Percentiles rank a stretch among this genome's conserved stretches.
Conservation (phyloP, 345 rosid species). For the Citrus trifoliata region DNA sequence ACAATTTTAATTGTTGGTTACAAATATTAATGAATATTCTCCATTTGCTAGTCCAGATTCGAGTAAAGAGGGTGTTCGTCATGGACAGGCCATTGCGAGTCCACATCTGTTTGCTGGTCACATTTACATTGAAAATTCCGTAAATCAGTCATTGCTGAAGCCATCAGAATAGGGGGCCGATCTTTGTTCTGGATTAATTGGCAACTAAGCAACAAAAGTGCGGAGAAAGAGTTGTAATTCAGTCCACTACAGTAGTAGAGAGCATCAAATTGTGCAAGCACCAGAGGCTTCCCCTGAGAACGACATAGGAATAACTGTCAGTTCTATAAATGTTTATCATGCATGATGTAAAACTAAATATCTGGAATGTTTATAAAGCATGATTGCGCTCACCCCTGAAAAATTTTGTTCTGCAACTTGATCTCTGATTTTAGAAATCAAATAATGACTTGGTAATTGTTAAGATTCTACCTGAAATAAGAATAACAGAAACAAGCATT, state of each 20-base stretch:
- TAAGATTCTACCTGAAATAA: not conserved
- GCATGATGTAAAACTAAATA: not conserved
- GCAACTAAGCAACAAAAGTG: not conserved
- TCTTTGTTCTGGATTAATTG: not conserved
- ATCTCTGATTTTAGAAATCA: not conserved
- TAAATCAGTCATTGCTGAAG: not conserved
- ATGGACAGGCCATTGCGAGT: not conserved
- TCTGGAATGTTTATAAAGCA: not conserved
- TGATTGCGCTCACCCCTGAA: not conserved
- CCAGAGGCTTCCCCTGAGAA: not conserved
- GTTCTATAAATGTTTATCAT: not conserved
- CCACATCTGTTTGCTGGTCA: not conserved
- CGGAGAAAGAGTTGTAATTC: not conserved
- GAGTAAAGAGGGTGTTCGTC: not conserved
- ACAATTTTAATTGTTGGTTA: not conserved
- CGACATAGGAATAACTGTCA: not conserved
- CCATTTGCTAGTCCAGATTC: not conserved
- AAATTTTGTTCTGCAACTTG: not conserved
- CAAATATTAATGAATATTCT: not conserved
- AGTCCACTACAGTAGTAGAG: not conserved
- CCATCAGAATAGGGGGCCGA: not conserved
- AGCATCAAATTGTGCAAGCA: not conserved
- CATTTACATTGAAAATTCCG: not conserved
- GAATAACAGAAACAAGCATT: not conserved
- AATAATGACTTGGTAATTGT: not conserved